phyloP scores from a whole-genome alignment of 2,329 filamentous ascomycete genomes.

The Penicillium rolfsii region DNA sequence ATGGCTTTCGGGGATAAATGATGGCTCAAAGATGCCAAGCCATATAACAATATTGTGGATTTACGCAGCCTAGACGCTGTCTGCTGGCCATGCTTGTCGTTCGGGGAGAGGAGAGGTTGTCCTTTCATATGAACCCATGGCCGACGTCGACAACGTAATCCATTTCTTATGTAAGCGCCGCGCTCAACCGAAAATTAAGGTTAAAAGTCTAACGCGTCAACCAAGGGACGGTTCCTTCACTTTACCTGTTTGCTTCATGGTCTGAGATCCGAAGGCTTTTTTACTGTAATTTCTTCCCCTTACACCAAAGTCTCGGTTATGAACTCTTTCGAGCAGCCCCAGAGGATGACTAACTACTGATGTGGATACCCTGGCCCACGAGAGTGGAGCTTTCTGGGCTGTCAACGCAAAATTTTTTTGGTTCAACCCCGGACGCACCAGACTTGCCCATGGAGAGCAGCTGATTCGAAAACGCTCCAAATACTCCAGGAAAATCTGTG shows the following conservation, averaged over 20 bases:
- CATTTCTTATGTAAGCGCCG: conserved; percentile 11
- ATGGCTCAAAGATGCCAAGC: background rate
- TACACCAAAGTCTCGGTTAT: background rate
- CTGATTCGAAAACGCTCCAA: background rate
- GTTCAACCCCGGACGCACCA: background rate
- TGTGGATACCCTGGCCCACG: background rate
- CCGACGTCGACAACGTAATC: conserved; percentile 11
- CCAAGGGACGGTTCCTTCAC: background rate
- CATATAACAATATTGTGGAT: conserved; percentile 8
- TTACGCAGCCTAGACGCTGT: conserved; percentile 5
- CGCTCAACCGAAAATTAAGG: background rate
- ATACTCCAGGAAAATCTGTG: background rate
- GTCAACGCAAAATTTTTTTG: background rate
- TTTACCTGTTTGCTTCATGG: background rate
- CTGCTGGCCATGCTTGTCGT: conserved; percentile 7
- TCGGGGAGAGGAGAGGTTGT: background rate
- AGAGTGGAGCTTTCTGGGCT: background rate
- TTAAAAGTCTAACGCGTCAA: background rate
- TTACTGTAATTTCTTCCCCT: background rate
- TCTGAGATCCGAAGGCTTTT: background rate
- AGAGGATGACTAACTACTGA: background rate
- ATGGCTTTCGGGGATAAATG: conserved; percentile 3
- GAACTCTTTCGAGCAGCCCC: background rate
- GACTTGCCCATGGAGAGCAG: background rate
- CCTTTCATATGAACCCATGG: background rate